These are phyloP conservation scores for Pythium sp. DNA, from an alignment of 352 stramenopile species.

Conservation along the genomic window DNA sequence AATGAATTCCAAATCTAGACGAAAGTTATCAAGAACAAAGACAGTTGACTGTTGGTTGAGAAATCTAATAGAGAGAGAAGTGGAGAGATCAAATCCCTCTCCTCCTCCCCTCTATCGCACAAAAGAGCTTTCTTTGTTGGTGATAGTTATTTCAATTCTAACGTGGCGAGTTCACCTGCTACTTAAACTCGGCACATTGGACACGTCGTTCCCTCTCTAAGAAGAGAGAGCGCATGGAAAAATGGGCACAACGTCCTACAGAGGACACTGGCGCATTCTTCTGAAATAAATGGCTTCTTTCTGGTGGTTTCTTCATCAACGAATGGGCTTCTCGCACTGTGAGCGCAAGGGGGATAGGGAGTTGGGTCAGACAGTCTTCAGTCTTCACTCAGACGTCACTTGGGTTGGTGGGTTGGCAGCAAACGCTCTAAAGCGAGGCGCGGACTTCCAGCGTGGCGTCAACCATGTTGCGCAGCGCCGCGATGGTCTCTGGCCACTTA, in stretches of 20 bases:
- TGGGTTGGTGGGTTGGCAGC: not conserved
- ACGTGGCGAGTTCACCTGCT: constrained; percentile 21
- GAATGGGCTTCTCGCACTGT: not conserved
- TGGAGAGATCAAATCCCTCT: not conserved
- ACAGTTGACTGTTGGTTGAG: not conserved
- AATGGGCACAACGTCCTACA: not conserved
- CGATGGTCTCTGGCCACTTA: constrained; percentile 90
- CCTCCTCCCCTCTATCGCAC: not conserved
- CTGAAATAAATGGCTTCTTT: constrained; percentile 12
- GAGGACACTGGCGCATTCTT: constrained; percentile 12
- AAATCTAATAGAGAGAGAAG: constrained; percentile 2
- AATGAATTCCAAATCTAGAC: not conserved
- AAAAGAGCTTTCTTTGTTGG: not conserved
- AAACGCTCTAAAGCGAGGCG: constrained; percentile 43
- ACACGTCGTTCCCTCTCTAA: not conserved
- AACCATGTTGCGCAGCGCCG: constrained; percentile 88
- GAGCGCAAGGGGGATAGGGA: not conserved
- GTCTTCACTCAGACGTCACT: not conserved
- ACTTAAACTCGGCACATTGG: constrained; percentile 19
- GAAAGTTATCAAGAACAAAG: not conserved
- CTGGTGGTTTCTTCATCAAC: not conserved
- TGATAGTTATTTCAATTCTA: constrained; percentile 10
- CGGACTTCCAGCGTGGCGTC: constrained; percentile 73
- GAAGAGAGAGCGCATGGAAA: constrained; percentile 3
- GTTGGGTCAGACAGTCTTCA: not conserved